Evolutionary conservation across 805 yeast genomes (phyloP).

Genomic region (Sugiyamaella qingdaonensis): DNA sequence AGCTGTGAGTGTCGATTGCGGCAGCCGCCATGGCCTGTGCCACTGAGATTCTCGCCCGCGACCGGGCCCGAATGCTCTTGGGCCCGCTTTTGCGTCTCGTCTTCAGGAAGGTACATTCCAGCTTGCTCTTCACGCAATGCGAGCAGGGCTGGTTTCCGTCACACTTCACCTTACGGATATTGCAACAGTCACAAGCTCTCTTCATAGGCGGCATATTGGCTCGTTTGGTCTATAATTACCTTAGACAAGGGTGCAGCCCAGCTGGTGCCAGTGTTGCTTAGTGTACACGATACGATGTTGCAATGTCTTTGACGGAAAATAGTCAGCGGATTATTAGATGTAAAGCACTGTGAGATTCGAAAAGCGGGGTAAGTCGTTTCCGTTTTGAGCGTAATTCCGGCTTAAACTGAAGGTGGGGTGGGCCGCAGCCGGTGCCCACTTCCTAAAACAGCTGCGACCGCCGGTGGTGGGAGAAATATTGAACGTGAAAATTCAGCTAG

Average conservation of each 20-base stretch:
- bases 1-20: background rate
- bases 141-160: conserved; percentile 12
- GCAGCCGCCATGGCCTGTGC: conserved; percentile 5
- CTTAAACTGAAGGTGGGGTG: background rate
- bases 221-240: background rate
- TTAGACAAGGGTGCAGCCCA: too few relatives aligned
- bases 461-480: too few relatives aligned
- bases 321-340: too few relatives aligned
- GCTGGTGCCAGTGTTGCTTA: too few relatives aligned
- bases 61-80: conserved; percentile 6
- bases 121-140: conserved; percentile 10
- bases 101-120: conserved; percentile 13
- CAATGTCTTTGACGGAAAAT: too few relatives aligned
- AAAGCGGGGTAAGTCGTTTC: background rate
- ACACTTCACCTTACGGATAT: conserved; percentile 17
- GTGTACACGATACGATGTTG: too few relatives aligned
- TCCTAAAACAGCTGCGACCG: too few relatives aligned
- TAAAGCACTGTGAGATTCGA: background rate
- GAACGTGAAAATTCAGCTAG: too few relatives aligned
- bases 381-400: background rate
- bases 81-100: conserved; percentile 15
- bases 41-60: conserved; percentile 5
- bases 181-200: conserved; percentile 18
- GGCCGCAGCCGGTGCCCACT: background rate
- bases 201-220: conserved; percentile 32